phyloP scores from a whole-genome alignment of 2,329 filamentous ascomycete species.

The Magnaporthales sp. region DNA sequence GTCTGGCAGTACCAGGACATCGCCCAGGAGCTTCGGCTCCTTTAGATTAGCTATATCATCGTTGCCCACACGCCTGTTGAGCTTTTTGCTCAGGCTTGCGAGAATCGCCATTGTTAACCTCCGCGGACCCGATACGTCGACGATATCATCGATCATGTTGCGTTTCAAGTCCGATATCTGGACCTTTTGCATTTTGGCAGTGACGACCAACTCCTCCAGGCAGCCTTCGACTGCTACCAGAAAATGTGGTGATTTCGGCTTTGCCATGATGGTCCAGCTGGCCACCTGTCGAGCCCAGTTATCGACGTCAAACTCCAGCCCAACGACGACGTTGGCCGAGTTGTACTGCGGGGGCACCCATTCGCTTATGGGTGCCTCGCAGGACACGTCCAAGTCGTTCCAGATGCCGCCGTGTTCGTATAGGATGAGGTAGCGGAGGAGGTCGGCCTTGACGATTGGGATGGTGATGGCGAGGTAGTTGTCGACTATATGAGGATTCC shows the following conservation, averaged over 20 bases:
- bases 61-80: not conserved
- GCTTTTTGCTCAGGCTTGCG: not conserved
- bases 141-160: not conserved
- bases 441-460: not conserved
- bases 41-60: not conserved
- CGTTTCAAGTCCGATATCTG: not conserved
- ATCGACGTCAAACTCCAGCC: not conserved
- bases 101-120: not conserved
- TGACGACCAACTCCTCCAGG: not conserved
- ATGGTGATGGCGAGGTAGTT: not conserved
- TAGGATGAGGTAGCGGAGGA: not conserved
- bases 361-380: not conserved
- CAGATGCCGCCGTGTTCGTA: not conserved
- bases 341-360: not conserved
- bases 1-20: not conserved
- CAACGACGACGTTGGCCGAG: not conserved
- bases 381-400: not conserved
- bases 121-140: not conserved
- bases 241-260: not conserved
- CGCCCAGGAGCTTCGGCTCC: not conserved
- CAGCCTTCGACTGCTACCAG: not conserved
- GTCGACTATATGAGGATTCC: not conserved
- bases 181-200: not conserved
- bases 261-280: not conserved
- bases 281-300: not conserved